Base-by-base conservation (phyloP, 805 yeast genomes). In the Dipodascopsis uninucleata region DNA sequence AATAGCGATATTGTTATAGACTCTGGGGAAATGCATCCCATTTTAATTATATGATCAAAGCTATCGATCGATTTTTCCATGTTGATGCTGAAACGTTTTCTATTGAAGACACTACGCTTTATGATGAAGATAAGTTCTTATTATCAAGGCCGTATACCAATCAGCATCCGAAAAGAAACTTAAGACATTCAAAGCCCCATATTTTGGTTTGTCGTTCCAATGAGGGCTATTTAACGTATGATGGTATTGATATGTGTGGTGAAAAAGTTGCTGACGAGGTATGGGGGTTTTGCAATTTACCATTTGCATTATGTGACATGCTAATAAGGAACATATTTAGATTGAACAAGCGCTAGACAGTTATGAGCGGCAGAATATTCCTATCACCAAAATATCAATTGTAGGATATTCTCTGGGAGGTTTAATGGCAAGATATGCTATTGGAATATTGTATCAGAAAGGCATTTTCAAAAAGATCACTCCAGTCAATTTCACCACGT, bases 401-500 rank as follows among this genome's bases (percentile, higher is more conserved):
- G 72, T 85, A 2, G 96, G 97, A 0, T 90, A 89, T 62, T 85
- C 96, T 0, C 67, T 90, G 20, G 56, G 97, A 18, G 97, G 97
- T 0, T 65, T 89, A 28, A 78, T 90, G 25, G 72, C 88, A 0
- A 70, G 97, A 39, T 88, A 85, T 61, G 81, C 87, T 21, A 71
- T 88, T 36, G 97, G 97, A 1, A 71, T 82, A 36, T 68, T 79
- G 52, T 69, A 77, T 52, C 71, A 71, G 28, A 71, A 73, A 53
- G 74, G 73, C 3, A 69, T 70, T 47, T 83, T 81, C 61, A 71
- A 74, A 17, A 57, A 61, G 3, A 70, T 85, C 10, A 70, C 66
- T 29, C 86, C 90, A 2, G 66, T 79, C 41, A 73, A 71, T 41
- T 77, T 78, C 59, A 74, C 79, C 10, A 72, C 82, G 1, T 77